These are phyloP conservation scores for Neocallimastix lanati DNA, from an alignment of 192 early-diverging fungal genomes.

Conservation along the genomic window DNA sequence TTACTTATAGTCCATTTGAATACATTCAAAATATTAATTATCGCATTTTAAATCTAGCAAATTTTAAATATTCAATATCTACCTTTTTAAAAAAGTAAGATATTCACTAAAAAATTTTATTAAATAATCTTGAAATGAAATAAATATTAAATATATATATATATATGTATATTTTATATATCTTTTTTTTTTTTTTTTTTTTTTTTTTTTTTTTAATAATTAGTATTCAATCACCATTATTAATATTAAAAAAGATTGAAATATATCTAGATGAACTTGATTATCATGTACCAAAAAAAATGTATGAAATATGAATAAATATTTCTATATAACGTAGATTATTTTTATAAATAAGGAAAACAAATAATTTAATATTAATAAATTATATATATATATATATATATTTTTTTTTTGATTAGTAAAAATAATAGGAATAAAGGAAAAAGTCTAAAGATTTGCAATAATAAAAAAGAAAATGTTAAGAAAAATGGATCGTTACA, in stretches of 20 bases:
- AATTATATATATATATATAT: no score
- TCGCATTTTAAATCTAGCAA: neutral
- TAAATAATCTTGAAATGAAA: no score
- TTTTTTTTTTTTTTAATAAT: neutral
- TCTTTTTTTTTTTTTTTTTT: no score
- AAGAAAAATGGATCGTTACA: neutral
- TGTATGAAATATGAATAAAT: neutral
- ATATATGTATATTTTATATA: no score
- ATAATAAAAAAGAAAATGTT: no score
- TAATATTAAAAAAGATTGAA: neutral
- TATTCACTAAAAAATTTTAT: neutral
- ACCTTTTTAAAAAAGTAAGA: neutral
- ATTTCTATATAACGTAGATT: no score
- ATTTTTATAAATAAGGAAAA: no score
- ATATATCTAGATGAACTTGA: neutral
- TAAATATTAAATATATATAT: no score
- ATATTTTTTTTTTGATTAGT: neutral
- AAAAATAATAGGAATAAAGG: neutral
- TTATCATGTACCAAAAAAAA: neutral
- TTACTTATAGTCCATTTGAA: neutral
- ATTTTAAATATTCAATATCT: neutral
- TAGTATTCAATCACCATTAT: neutral
- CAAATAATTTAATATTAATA: no score
- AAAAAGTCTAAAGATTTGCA: neutral
- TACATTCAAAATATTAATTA: neutral